These are phyloP conservation scores for Gossypium aridum DNA, from an alignment of 441 rosid species.

Conservation along the genomic window DNA sequence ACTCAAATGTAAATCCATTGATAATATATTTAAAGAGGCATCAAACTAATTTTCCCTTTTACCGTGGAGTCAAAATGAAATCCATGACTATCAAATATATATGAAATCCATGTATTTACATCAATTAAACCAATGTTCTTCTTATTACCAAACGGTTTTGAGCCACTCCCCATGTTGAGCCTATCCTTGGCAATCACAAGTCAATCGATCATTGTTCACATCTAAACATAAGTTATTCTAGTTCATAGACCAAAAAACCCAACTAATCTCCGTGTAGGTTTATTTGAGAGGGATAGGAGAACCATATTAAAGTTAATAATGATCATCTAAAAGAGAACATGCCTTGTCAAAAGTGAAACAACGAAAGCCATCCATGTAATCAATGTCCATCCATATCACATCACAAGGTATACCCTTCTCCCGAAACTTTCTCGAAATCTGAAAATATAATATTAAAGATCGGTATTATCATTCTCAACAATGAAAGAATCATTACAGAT, in stretches of 20 bases:
- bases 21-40: not conserved
- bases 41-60: not conserved
- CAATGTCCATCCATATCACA: conserved; percentile 99
- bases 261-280: not conserved
- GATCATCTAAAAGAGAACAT: conserved; percentile 18
- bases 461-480: conserved; percentile 4
- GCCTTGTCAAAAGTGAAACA: conserved; percentile 95
- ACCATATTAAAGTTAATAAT: conserved; percentile 1
- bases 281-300: not conserved
- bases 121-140: not conserved
- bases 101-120: not conserved
- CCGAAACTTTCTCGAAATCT: conserved; percentile 73
- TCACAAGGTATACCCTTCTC: conserved; percentile 88
- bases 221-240: not conserved
- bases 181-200: not conserved
- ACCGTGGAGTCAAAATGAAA: not conserved
- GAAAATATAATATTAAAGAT: conserved; percentile 17
- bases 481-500: conserved; percentile 2
- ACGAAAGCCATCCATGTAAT: conserved; percentile 98
- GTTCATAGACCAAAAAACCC: not conserved
- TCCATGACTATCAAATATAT: not conserved
- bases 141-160: not conserved
- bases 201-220: not conserved
- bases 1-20: not conserved
- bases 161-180: not conserved